phyloP scores from a whole-genome alignment of 208 protist genomes.

The Acanthamoeba rhysodes region DNA sequence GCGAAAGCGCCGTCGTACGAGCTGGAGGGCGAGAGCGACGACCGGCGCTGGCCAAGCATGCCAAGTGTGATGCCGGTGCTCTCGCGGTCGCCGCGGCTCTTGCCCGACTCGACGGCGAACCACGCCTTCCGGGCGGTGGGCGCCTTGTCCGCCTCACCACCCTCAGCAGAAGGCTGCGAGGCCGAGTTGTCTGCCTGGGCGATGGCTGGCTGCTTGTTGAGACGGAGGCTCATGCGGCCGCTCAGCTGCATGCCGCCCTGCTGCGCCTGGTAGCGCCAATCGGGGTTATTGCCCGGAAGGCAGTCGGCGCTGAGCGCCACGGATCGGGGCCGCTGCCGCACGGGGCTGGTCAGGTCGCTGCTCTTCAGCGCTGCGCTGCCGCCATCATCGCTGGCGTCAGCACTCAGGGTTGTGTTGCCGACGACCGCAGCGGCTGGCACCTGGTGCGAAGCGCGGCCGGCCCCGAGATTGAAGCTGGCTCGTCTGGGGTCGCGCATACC shows the following conservation, averaged over 20 bases:
- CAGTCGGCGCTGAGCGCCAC: background rate
- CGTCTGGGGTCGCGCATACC: too few relatives aligned
- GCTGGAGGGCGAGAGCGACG: background rate
- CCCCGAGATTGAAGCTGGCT: background rate
- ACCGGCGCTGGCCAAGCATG: conserved; percentile 15
- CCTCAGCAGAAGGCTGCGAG: background rate
- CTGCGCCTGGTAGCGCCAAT: conserved; percentile 11
- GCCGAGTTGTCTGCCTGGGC: background rate
- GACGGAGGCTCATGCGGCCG: background rate
- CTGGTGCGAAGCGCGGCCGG: background rate
- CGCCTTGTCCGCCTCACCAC: background rate
- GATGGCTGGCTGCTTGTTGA: background rate
- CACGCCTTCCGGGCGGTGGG: background rate
- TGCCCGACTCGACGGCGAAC: background rate
- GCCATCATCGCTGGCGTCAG: background rate
- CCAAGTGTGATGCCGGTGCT: background rate
- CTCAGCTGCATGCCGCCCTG: background rate
- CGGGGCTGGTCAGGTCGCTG: background rate
- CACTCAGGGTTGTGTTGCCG: background rate
- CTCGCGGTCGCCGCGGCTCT: conserved; percentile 27
- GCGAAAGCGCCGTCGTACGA: conserved; percentile 5
- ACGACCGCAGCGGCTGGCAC: background rate
- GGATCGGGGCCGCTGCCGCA: background rate
- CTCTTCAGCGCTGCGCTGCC: background rate
- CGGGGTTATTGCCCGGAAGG: background rate